phyloP scores from a whole-genome alignment of 805 yeast genomes.

The Metschnikowia lochheadii region DNA sequence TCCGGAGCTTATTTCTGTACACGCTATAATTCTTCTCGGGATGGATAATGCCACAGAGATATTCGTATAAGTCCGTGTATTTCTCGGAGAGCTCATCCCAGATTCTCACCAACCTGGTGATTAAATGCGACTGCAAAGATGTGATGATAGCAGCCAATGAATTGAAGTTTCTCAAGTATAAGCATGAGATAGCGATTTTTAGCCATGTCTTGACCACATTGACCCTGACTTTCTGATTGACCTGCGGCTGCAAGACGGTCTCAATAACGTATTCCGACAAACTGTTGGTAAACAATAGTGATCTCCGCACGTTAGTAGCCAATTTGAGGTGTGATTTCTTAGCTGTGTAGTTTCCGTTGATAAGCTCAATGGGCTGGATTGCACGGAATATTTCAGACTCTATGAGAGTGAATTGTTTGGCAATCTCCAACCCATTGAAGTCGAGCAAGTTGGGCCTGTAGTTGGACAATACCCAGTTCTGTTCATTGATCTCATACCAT shows the following conservation, averaged over 20 bases:
- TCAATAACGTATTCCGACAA: conserved; percentile 71
- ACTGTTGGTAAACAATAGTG: conserved; percentile 65
- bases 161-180: conserved; percentile 71
- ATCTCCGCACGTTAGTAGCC: conserved; percentile 60
- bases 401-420: conserved; percentile 70
- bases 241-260: conserved; percentile 53
- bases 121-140: conserved; percentile 65
- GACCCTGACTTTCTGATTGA: conserved; percentile 46
- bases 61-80: conserved; percentile 58
- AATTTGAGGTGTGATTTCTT: conserved; percentile 54
- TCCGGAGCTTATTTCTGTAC: conserved; percentile 59
- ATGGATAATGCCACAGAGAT: conserved; percentile 63
- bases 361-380: conserved; percentile 60
- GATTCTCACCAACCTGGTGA: conserved; percentile 56
- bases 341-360: conserved; percentile 59
- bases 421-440: conserved; percentile 67
- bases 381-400: conserved; percentile 64
- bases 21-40: conserved; percentile 71
- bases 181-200: conserved; percentile 66
- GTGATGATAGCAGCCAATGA: conserved; percentile 78
- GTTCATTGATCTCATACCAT: conserved; percentile 51
- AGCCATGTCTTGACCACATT: conserved; percentile 65
- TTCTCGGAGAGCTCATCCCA: conserved; percentile 60
- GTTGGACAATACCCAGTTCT: conserved; percentile 54
- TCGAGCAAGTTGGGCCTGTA: conserved; percentile 52